A percentile compares a stretch with the other conserved stretches of the same genome.
Conservation (phyloP, 352 stramenopile genomes). For the Globisporangium nunn region DNA sequence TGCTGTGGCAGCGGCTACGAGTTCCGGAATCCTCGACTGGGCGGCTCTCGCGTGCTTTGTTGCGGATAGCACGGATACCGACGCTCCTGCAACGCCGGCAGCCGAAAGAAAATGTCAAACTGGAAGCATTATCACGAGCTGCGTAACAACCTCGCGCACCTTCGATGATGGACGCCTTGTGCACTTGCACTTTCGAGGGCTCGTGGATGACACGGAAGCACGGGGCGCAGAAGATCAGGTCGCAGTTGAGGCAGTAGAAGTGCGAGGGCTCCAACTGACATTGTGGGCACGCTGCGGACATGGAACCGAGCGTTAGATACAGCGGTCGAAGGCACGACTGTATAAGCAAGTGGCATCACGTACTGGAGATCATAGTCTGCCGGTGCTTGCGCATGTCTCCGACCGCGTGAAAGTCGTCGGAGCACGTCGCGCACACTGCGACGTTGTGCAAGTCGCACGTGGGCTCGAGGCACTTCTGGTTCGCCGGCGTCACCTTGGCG, state of each 20-base stretch:
- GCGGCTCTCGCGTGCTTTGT: no score
- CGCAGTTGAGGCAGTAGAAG: conserved; percentile 53
- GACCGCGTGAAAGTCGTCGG: conserved; percentile 5
- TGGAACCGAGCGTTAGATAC: not conserved
- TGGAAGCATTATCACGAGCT: no score
- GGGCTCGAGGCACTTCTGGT: conserved; percentile 11
- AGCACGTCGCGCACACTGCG: conserved; percentile 12
- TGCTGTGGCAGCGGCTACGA: no score
- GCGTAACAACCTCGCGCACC: no score
- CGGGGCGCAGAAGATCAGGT: conserved; percentile 52
- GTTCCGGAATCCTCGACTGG: no score
- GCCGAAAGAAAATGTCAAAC: no score
- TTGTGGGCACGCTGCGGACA: conserved; percentile 44
- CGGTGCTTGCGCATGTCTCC: conserved; percentile 15
- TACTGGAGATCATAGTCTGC: conserved; percentile 21
- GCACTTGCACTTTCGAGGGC: conserved; percentile 35
- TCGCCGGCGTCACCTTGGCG: conserved; percentile 2
- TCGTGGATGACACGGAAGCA: conserved; percentile 50
- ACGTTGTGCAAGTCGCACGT: conserved; percentile 7
- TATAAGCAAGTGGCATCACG: conserved; percentile 1
- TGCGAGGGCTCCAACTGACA: conserved; percentile 37
- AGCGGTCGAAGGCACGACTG: not conserved
- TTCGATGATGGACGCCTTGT: no score
- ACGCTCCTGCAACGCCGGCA: no score
- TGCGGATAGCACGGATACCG: no score